These are phyloP conservation scores for Trichoderma koningii DNA, from an alignment of 2,329 filamentous ascomycete species.

Conservation along the genomic window DNA sequence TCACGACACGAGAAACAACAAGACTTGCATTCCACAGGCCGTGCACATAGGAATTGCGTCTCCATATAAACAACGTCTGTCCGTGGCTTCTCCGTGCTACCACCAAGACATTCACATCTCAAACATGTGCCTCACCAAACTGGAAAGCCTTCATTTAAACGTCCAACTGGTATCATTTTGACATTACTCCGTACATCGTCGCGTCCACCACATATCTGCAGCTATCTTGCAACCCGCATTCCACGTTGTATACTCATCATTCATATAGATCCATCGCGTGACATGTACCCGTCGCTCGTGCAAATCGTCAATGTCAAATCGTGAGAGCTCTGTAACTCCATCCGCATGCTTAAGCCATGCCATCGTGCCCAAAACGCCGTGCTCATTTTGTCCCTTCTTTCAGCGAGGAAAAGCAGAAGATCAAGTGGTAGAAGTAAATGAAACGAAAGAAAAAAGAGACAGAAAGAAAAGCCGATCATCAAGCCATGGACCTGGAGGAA, in stretches of 20 bases:
- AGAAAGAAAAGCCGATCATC: slow-evolving; percentile 22
- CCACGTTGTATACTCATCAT: slow-evolving; percentile 7
- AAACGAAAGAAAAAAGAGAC: background rate
- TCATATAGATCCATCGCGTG: slow-evolving; percentile 9
- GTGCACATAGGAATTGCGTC: background rate
- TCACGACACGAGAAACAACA: no score
- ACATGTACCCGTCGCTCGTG: slow-evolving; percentile 1
- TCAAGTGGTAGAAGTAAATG: no score
- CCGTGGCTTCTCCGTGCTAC: background rate
- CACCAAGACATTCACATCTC: background rate
- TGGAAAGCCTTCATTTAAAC: background rate
- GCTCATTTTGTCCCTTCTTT: background rate
- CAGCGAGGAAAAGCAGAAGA: background rate
- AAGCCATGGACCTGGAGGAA: slow-evolving; percentile 36
- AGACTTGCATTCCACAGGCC: no score
- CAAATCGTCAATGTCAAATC: slow-evolving; percentile 7
- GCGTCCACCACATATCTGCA: background rate
- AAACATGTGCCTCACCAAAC: background rate
- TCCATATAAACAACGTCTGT: background rate
- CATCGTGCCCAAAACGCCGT: slow-evolving; percentile 11
- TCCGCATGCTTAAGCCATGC: slow-evolving; percentile 4
- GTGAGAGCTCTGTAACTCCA: background rate
- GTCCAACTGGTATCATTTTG: slow-evolving; percentile 11
- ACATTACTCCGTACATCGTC: background rate
- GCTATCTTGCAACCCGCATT: slow-evolving; percentile 8